Base-by-base conservation (phyloP, 768 basidiomycete species). In the Kwoniella pini region DNA sequence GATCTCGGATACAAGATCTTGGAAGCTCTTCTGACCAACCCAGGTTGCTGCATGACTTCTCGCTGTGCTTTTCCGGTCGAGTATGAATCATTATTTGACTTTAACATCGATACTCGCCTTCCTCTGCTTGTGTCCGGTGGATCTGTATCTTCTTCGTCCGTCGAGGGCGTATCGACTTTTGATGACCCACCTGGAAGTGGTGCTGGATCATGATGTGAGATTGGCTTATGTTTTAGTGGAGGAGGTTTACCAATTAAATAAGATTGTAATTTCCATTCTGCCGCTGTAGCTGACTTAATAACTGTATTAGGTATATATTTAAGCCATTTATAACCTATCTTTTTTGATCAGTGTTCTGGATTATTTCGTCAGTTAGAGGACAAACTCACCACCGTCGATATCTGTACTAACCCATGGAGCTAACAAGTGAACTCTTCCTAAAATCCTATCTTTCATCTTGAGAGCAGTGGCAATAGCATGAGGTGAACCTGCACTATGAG, bases 241-340 rank as follows among this genome's bases (percentile, higher is more conserved):
- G 93, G 94, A 17, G 91, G 90, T 71, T 97, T 97, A 65, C 95
- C 96, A 28, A 99, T 85, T 87, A 91, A 90, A 90, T 94, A 98
- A 0, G 90, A 89, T 72, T 96, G 92, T 44, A 98, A 82, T 77
- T 89, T 91, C 93, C 93, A 97, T 74, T 99, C 95, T 0, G 95
- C 95, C 3, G 92, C 90, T 77, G 95, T 93, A 0, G 93, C 95
- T 0, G 93, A 93, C 81, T 90, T 92, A 64, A 99, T 82, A 38
- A 99, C 85, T 27, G 89, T 87, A 62, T 89, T 90, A 0, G 95
- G 95, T 5, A 99, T 89, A 74, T 93, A 98, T 79, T 93, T 95
- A 53, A 99, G 83, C 92, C 93, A 97, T 73, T 88, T 93, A 80
- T 96, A 97, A 15, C 90, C 88, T 71, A 84, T 15, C 28, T 7